These are phyloP conservation scores for Nannochloropsis salina DNA, from an alignment of 108 stramenopile species.

Conservation along the genomic window DNA sequence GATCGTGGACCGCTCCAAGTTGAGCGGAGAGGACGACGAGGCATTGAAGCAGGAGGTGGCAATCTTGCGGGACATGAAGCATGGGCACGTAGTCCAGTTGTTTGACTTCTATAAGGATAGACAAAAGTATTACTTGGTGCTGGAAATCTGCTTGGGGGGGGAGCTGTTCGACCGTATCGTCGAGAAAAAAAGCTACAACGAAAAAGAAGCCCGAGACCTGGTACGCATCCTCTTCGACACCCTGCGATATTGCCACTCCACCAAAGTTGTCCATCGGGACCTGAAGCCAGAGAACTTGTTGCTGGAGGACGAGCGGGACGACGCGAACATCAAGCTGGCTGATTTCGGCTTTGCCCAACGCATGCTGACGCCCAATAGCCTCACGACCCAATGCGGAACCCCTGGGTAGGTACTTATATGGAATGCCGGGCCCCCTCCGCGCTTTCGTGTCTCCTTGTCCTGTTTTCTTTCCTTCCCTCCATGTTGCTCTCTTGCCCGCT, in stretches of 20 bases:
- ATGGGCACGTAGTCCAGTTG: conserved; percentile 75
- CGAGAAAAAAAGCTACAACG: conserved; percentile 81
- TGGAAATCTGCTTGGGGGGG: conserved; percentile 62
- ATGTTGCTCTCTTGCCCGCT: background rate
- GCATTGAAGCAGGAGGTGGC: conserved; percentile 50
- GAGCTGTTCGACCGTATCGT: conserved; percentile 90
- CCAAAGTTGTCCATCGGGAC: conserved; percentile 66
- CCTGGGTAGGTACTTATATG: conserved; percentile 60
- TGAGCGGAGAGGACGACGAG: conserved; percentile 39
- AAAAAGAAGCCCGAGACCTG: conserved; percentile 82
- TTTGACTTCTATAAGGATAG: conserved; percentile 77
- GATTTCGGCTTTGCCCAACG: conserved; percentile 95
- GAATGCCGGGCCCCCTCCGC: background rate
- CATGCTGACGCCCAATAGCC: conserved; percentile 52
- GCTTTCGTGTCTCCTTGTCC: conserved; percentile 31
- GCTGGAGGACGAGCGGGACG: conserved; percentile 66
- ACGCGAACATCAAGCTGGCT: conserved; percentile 84
- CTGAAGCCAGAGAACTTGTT: conserved; percentile 86
- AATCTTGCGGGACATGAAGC: conserved; percentile 52
- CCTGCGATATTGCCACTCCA: conserved; percentile 71
- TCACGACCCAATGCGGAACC: conserved; percentile 86
- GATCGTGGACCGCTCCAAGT: conserved; percentile 32
- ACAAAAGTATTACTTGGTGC: conserved; percentile 70
- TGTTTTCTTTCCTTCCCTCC: background rate
- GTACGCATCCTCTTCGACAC: conserved; percentile 75